Base-by-base conservation (phyloP, 148 eudicot genomes). In the Fagopyrum homotropicum region DNA sequence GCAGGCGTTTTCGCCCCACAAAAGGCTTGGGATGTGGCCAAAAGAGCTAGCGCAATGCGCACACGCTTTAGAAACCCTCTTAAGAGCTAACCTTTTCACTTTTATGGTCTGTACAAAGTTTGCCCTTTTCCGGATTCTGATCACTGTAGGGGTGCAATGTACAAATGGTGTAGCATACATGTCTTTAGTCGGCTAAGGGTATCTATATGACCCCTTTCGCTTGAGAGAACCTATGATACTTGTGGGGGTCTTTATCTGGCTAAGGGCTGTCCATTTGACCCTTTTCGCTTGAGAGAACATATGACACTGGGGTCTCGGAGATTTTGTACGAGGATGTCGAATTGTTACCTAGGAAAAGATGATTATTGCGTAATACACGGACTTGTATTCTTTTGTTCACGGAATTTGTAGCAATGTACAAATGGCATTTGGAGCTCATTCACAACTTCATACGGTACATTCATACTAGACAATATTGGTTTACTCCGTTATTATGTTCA, bases 1-100 rank as follows among this genome's bases (percentile, higher is more conserved):
- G 96, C 84, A 1, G 98, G 98, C 46, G 97, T 92, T 29, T 49
- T 50, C 30, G 88, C 86, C 57, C 97, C 96, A 30, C 98, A 95
- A 17, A 95, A 90, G 86, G 83, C 97, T 9, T 95, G 97, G 97
- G 98, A 95, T 59, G 98, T 95, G 73, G 96, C 90, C 50, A 79
- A 91, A 61, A 82, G 97, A 86, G 98, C 98, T 29, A 92, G 92
- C 79, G 85, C 87, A 85, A 83, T 44, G 77, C 78, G 74, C 72
- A 10, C 87, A 11, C 87, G 85, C 30, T 14, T 35, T 19, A 47
- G 86, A 5, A 90, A 87, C 74, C 75, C 79, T 40, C 78, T 85
- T 4, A 75, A 78, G 70, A 82, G 73, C 51, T 80, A 74, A 9
- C 4, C 4, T 44, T n/a, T 4, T 6, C 44, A 15, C 1, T 35